These are phyloP conservation scores for Bathelium albidoporum DNA, from an alignment of 495 filamentous ascomycete genomes.

Conservation along the genomic window DNA sequence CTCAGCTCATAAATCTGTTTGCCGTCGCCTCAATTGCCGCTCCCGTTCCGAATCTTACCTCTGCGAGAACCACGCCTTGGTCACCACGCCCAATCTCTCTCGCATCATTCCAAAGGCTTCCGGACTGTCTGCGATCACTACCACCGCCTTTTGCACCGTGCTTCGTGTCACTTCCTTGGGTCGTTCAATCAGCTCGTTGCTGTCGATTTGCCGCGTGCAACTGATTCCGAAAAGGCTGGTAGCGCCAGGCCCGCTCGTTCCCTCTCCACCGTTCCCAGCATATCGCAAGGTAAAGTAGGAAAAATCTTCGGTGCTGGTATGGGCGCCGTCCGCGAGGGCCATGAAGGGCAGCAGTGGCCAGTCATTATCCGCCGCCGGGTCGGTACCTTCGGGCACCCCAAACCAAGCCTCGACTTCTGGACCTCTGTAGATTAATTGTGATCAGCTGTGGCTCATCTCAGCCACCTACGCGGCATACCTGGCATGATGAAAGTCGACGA, in stretches of 20 bases:
- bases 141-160: slow-evolving; percentile 97
- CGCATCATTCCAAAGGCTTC: slow-evolving; percentile 44
- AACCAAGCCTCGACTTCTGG: slow-evolving; percentile 93
- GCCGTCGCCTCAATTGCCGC: not conserved
- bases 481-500: slow-evolving; percentile 96
- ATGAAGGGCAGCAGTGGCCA: slow-evolving; percentile 93
- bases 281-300: slow-evolving; percentile 86
- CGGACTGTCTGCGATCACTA: slow-evolving; percentile 86
- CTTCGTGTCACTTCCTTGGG: slow-evolving; percentile 85
- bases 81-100: slow-evolving; percentile 79
- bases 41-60: slow-evolving; percentile 41
- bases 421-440: slow-evolving; percentile 56
- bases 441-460: no score
- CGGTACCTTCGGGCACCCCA: slow-evolving; percentile 61
- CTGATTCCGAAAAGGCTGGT: slow-evolving; percentile 94
- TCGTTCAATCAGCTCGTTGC: slow-evolving; percentile 61
- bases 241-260: slow-evolving; percentile 38
- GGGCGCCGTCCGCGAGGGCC: slow-evolving; percentile 93
- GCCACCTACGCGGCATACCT: slow-evolving; percentile 39
- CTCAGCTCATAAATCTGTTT: not conserved
- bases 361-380: slow-evolving; percentile 78
- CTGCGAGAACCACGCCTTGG: slow-evolving; percentile 93
- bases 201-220: slow-evolving; percentile 83
- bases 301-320: slow-evolving; percentile 86
- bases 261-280: slow-evolving; percentile 19